A percentile compares a stretch with the other conserved stretches of the same genome.
These are phyloP conservation scores for Anisodus acutangulus DNA, from an alignment of 257 asterid genomes.

Conservation along the genomic window DNA sequence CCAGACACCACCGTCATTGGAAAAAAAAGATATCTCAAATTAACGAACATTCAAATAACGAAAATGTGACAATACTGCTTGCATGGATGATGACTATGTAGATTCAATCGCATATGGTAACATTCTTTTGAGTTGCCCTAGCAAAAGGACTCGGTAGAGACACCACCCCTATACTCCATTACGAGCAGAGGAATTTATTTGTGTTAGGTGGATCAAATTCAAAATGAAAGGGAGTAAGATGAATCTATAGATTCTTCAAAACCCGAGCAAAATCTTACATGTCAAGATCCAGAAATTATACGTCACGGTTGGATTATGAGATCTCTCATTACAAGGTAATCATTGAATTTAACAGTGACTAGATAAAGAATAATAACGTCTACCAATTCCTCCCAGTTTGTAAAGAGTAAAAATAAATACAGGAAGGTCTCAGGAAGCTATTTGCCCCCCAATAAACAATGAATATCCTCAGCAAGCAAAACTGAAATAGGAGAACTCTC, in stretches of 20 bases:
- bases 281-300: not conserved
- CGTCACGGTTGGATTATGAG: not conserved
- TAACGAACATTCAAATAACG: not conserved
- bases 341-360: not conserved
- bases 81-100: not conserved
- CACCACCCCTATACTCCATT: not conserved
- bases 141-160: not conserved
- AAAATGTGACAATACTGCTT: not conserved
- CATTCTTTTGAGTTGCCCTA: not conserved
- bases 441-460: not conserved
- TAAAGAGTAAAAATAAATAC: not conserved
- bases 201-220: not conserved
- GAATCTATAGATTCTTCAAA: not conserved
- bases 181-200: not conserved
- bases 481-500: not conserved
- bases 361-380: not conserved
- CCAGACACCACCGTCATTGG: not conserved
- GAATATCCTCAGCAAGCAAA: constrained; percentile 14
- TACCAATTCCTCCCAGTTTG: not conserved
- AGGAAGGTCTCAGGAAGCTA: not conserved
- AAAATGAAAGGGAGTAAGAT: not conserved
- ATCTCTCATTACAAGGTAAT: not conserved
- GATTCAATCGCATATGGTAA: not conserved
- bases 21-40: not conserved
- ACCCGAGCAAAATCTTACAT: not conserved